phyloP scores from a whole-genome alignment of 2,329 filamentous ascomycete genomes.

The Phialophora tarda region DNA sequence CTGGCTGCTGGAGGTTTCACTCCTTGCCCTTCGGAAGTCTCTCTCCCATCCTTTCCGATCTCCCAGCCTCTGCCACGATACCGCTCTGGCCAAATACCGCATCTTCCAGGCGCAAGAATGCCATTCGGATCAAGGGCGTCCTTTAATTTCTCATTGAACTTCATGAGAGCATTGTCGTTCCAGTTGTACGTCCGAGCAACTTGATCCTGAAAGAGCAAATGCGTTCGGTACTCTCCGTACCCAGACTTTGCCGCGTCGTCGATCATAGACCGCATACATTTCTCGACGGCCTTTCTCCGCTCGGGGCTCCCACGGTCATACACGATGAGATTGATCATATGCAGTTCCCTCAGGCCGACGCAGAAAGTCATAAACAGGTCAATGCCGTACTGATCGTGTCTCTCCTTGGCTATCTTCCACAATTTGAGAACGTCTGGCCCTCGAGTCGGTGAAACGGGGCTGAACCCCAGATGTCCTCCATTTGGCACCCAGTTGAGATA shows the following conservation, averaged over 20 bases:
- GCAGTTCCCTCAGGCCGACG: constrained; percentile 42
- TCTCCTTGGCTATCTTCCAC: constrained; percentile 40
- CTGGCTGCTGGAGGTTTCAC: not conserved
- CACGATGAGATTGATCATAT: constrained; percentile 45
- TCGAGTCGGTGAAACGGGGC: constrained; percentile 45
- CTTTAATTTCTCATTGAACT: constrained; percentile 55
- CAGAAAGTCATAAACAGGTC: constrained; percentile 38
- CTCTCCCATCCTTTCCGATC: constrained; percentile 22
- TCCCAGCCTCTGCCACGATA: constrained; percentile 32
- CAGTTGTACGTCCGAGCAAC: constrained; percentile 54
- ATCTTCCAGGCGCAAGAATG: constrained; percentile 55
- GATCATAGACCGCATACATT: constrained; percentile 44
- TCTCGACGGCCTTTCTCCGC: constrained; percentile 37
- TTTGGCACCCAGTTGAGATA: constrained; percentile 46
- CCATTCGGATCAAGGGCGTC: constrained; percentile 57
- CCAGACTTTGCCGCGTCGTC: constrained; percentile 50
- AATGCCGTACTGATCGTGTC: constrained; percentile 36
- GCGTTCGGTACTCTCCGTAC: constrained; percentile 56
- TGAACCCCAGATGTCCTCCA: constrained; percentile 45
- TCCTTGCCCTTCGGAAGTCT: constrained; percentile 17
- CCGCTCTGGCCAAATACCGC: constrained; percentile 50
- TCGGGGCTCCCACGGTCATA: constrained; percentile 42
- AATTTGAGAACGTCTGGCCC: constrained; percentile 43
- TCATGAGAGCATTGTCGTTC: constrained; percentile 50
- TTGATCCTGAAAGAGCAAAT: constrained; percentile 54